Evolutionary conservation across 225 moss, liverwort and hornwort genomes (phyloP).

Genomic region (Antitrichia curtipendula): DNA sequence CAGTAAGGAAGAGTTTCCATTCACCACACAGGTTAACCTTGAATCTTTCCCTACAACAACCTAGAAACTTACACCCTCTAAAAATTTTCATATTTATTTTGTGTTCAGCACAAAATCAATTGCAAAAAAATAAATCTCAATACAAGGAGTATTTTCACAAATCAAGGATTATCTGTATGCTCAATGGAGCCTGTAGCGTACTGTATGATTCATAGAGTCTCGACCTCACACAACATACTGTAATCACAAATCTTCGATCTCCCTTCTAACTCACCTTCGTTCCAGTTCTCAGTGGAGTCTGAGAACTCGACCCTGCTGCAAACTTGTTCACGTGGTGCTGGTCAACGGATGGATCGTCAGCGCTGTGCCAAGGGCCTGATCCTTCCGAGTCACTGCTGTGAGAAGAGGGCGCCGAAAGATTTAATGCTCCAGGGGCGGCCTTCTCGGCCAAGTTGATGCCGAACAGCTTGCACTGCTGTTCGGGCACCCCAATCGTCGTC

Average conservation of each 20-base stretch:
- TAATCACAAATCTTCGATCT: neutral
- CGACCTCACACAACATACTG: neutral
- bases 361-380: neutral
- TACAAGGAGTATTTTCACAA: neutral
- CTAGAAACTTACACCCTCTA: neutral
- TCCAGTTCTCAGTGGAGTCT: constrained; percentile 37
- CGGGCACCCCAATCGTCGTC: neutral
- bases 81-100: no score
- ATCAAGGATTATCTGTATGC: neutral
- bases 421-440: neutral
- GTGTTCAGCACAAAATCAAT: neutral
- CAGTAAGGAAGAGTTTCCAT: neutral
- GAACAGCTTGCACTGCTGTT: constrained; percentile 52
- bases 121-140: neutral
- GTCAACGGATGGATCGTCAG: constrained; percentile 2
- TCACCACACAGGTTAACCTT: neutral
- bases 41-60: neutral
- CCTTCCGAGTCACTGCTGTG: constrained; percentile 21
- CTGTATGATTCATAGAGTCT: neutral
- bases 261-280: constrained; percentile 39
- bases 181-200: neutral
- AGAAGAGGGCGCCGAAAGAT: constrained; percentile 3
- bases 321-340: constrained; percentile 1
- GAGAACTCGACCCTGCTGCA: constrained; percentile 11
- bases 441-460: constrained; percentile 44